These are phyloP conservation scores for Trametopsis cervina DNA, from an alignment of 768 basidiomycete genomes.

Conservation along the genomic window DNA sequence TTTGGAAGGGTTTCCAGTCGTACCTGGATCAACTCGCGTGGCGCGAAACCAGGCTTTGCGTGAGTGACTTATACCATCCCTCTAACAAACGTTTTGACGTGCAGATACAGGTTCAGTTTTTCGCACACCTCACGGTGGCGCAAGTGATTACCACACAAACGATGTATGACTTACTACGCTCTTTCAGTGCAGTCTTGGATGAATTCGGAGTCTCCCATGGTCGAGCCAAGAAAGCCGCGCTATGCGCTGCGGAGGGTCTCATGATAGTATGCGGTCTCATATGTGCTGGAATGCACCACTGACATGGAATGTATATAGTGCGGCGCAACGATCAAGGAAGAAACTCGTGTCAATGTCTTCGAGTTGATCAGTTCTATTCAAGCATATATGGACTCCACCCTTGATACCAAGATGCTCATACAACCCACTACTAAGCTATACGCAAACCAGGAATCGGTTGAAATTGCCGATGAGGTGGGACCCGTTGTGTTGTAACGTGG, in stretches of 20 bases:
- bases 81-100: background rate
- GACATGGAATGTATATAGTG: slow-evolving; percentile 36
- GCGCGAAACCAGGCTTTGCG: slow-evolving; percentile 84
- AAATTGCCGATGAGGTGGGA: slow-evolving; percentile 57
- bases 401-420: slow-evolving; percentile 55
- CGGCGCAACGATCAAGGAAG: slow-evolving; percentile 57
- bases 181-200: slow-evolving; percentile 81
- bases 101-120: slow-evolving; percentile 74
- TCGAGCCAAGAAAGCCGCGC: slow-evolving; percentile 73
- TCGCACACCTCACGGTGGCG: slow-evolving; percentile 79
- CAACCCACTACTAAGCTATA: slow-evolving; percentile 53
- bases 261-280: slow-evolving; percentile 48
- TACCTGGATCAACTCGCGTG: slow-evolving; percentile 86
- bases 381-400: slow-evolving; percentile 56
- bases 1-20: slow-evolving; percentile 85
- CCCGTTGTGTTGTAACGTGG: slow-evolving; percentile 1
- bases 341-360: slow-evolving; percentile 48
- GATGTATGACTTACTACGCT: slow-evolving; percentile 72
- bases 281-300: background rate
- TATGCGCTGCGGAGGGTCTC: slow-evolving; percentile 77
- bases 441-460: slow-evolving; percentile 33
- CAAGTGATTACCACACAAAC: slow-evolving; percentile 71
- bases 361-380: slow-evolving; percentile 71
- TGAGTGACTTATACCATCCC: slow-evolving; percentile 31
- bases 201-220: slow-evolving; percentile 85